phyloP scores from a whole-genome alignment of 78 protist genomes.

The Isochrysis galbana region DNA sequence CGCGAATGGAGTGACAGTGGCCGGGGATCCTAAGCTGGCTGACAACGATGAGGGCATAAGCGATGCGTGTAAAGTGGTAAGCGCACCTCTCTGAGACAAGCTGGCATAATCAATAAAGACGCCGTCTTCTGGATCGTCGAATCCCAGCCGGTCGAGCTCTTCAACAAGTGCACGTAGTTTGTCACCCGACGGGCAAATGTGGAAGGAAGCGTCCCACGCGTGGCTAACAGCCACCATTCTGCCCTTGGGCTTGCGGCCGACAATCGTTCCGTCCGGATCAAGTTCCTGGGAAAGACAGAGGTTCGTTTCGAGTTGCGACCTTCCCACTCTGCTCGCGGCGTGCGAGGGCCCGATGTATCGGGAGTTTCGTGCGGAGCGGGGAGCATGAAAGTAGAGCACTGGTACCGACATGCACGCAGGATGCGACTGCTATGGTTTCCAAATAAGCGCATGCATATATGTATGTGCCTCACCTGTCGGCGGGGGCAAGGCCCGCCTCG shows the following conservation, averaged over 20 bases:
- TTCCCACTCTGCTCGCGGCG: too few relatives aligned
- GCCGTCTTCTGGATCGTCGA: neutral
- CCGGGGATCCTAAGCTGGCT: too few relatives aligned
- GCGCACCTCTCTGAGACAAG: neutral
- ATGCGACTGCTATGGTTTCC: too few relatives aligned
- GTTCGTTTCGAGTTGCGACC: too few relatives aligned
- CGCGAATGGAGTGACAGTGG: too few relatives aligned
- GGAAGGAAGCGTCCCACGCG: neutral
- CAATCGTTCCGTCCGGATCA: neutral
- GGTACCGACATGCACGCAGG: too few relatives aligned
- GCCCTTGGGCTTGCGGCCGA: neutral
- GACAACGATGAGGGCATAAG: too few relatives aligned
- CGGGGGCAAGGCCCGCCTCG: neutral
- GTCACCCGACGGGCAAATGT: neutral
- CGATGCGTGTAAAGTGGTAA: neutral
- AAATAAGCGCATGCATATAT: too few relatives aligned
- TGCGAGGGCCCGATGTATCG: too few relatives aligned
- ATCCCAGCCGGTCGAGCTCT: neutral
- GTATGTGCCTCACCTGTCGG: too few relatives aligned
- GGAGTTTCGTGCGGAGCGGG: too few relatives aligned
- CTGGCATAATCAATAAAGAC: neutral
- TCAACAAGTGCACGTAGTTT: neutral
- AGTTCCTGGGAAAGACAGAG: neutral
- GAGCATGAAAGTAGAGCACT: too few relatives aligned
- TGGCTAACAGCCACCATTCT: neutral